Base-by-base conservation (phyloP, 495 filamentous ascomycete genomes). In the Acidomyces sp. region DNA sequence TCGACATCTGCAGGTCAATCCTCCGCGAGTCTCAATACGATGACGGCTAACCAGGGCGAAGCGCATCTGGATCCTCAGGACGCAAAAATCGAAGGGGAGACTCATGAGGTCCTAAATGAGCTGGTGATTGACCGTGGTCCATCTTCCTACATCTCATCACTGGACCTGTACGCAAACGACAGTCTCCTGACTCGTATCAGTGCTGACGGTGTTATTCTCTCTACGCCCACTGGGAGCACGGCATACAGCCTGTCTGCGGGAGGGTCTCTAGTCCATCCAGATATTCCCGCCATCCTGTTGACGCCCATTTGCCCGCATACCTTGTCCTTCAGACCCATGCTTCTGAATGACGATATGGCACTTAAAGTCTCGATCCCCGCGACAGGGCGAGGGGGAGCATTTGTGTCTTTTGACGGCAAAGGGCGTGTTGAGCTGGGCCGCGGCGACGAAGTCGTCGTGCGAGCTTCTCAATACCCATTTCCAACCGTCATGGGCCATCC, bases 281-380 rank as follows among this genome's bases (percentile, higher is more conserved):
- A 93, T 48, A 94, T 97, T 42, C 92, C 90, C 6, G 90, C 86
- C 51, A 95, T 97, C 56, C 82, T 96, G 11, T 75, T 97, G 34
- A 95, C 92, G 2, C 92, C 92, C 0, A 97, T 97, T 57, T 97
- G 90, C 59, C 87, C 90, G 12, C 90, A 97, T 57, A 95, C 87
- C 0, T 70, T 97, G 15, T 92, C 84, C 25, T 96, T 97, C 74
- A 75, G 90, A 7, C 90, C 90, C 22, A 93, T 97, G 83, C 80
- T 97, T n/a, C 76, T 97, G n/a, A 88, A 82, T 24, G 90, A 97
- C 60, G 88, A 78, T 25, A 78, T 93, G 61, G 74, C 87, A 18
- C 72, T 97, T 31, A 84, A 85, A 35, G 78, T 96, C 41, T 80
- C 80, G 17, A 78, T 97, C 17, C 90, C 90, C 0, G 70, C 71